These are phyloP conservation scores for Pyrenophora tritici-repentis DNA, from an alignment of 2,329 filamentous ascomycete species.

Conservation along the genomic window DNA sequence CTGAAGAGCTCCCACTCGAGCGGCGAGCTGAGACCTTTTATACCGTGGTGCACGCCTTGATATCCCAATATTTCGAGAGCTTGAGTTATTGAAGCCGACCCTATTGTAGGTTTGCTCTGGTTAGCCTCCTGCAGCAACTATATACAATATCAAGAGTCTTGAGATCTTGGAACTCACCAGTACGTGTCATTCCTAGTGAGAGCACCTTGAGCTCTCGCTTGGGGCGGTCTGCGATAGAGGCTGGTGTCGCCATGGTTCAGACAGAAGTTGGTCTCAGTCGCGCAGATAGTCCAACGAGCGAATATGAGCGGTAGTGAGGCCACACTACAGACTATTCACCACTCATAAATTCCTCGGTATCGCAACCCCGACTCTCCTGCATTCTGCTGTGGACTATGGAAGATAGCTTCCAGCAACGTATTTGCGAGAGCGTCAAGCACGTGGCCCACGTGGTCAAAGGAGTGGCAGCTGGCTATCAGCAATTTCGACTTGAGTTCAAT, in stretches of 20 bases:
- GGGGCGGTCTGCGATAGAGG: not conserved
- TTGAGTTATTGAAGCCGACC: constrained; percentile 9
- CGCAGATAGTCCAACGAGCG: not conserved
- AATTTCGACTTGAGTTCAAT: not conserved
- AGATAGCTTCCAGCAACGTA: not conserved
- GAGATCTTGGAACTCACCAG: not conserved
- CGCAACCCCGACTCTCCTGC: not conserved
- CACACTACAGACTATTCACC: not conserved
- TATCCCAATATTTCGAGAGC: constrained; percentile 8
- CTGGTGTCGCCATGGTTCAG: constrained; percentile 1
- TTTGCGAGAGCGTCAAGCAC: not conserved
- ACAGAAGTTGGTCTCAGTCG: not conserved
- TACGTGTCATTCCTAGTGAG: constrained; percentile 7
- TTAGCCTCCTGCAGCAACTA: not conserved
- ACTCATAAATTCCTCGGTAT: not conserved
- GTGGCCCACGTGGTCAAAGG: constrained; percentile 1
- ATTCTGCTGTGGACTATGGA: not conserved
- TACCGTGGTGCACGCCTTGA: constrained; percentile 9
- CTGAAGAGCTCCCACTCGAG: constrained; percentile 6
- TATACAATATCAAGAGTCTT: not conserved
- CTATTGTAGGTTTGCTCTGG: not conserved
- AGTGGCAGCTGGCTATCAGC: not conserved
- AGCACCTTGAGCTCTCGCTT: constrained; percentile 8
- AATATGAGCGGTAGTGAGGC: not conserved
- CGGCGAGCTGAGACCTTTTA: constrained; percentile 6